These are phyloP conservation scores for Xylaria acuta DNA, from an alignment of 495 filamentous ascomycete genomes.

Conservation along the genomic window DNA sequence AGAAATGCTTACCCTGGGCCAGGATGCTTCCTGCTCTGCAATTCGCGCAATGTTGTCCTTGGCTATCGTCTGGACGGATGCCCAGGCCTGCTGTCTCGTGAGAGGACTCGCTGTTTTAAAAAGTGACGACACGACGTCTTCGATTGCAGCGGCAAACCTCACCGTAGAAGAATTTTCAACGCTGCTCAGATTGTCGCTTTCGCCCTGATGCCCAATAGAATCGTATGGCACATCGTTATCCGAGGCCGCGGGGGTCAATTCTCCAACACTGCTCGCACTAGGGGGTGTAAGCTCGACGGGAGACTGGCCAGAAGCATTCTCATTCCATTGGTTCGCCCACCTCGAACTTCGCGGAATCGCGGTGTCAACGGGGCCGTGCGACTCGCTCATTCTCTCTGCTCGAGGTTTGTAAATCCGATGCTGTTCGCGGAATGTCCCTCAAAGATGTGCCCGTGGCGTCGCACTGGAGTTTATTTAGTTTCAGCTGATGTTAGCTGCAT, in stretches of 20 bases:
- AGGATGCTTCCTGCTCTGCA: not conserved
- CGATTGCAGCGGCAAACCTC: slow-evolving; percentile 1
- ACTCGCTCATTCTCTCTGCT: not conserved
- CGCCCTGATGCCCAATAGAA: not conserved
- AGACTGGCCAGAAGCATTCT: not conserved
- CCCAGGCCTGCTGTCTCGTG: not conserved
- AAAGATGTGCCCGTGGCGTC: not conserved
- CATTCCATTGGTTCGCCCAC: not conserved
- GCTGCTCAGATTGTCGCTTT: not conserved
- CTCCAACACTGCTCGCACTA: slow-evolving; percentile 13
- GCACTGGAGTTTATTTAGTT: not conserved
- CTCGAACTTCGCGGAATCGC: not conserved
- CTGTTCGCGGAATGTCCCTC: not conserved
- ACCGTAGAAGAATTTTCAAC: not conserved
- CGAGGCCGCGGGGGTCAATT: slow-evolving; percentile 1
- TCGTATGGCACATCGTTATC: not conserved
- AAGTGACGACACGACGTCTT: not conserved
- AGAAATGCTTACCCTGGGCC: slow-evolving; percentile 5
- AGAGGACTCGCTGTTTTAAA: slow-evolving; percentile 1
- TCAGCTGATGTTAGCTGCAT: not conserved
- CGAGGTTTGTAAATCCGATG: not conserved
- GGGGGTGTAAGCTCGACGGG: slow-evolving; percentile 13
- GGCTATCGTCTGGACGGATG: slow-evolving; percentile 8
- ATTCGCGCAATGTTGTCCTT: slow-evolving; percentile 3
- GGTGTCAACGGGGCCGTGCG: not conserved